phyloP scores from a whole-genome alignment of 768 basidiomycete species.

The Thelephora ganbajun region DNA sequence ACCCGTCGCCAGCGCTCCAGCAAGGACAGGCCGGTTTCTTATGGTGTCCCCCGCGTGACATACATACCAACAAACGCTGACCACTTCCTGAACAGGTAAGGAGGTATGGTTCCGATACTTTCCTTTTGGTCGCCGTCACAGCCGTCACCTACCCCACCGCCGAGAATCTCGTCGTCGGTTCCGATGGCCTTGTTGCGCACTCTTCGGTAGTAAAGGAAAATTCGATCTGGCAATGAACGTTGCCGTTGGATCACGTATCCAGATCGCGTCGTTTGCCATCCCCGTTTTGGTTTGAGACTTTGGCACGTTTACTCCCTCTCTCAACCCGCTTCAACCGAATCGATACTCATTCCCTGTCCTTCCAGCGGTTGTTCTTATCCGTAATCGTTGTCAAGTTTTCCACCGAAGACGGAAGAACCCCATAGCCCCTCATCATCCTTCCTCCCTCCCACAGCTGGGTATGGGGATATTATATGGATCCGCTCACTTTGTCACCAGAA shows the following conservation, averaged over 20 bases:
- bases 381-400: conserved; percentile 7
- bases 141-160: conserved; percentile 29
- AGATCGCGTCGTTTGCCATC: conserved; percentile 8
- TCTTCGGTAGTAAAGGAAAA: conserved; percentile 15
- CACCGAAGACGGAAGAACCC: conserved; percentile 5
- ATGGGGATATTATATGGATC: too few species aligned
- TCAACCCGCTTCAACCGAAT: not conserved
- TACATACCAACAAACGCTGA: conserved; percentile 12
- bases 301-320: conserved; percentile 1
- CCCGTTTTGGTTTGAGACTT: conserved; percentile 6
- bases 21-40: conserved; percentile 3
- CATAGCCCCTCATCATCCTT: not conserved
- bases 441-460: not conserved
- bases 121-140: conserved; percentile 21
- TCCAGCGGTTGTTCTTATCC: conserved; percentile 7
- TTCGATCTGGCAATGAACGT: conserved; percentile 6
- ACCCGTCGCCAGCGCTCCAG: too few species aligned
- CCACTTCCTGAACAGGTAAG: conserved; percentile 8
- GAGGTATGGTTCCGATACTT: conserved; percentile 24
- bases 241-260: conserved; percentile 7
- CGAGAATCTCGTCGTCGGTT: conserved; percentile 25
- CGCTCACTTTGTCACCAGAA: too few species aligned
- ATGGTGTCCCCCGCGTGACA: conserved; percentile 18
- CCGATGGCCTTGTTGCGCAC: conserved; percentile 26
- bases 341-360: not conserved